Base-by-base conservation (phyloP, 2,329 filamentous ascomycete species). In the Penicillium sp. region DNA sequence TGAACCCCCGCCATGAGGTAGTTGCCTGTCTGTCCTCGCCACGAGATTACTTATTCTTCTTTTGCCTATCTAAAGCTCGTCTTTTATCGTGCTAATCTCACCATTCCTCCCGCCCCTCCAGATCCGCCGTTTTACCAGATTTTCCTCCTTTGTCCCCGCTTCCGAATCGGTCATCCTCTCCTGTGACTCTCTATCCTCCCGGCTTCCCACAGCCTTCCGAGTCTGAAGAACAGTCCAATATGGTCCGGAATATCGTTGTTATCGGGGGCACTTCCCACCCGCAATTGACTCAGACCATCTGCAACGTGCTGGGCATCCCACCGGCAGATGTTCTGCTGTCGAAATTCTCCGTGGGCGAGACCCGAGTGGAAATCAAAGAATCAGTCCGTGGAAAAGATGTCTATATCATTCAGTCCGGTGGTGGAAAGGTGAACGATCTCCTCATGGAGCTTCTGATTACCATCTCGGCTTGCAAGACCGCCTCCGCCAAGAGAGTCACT, bases 381-480 rank as follows among this genome's bases (percentile, higher is more conserved):
- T 95, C 89, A 13, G 93, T 98, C 45, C 86, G 93, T 61, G 93
- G 88, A 61, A 98, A 98, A 71, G 93, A 98, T 81, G 93, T 96
- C 68, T 98, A 94, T 75, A 96, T 97, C 67, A 88, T 98, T 64
- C 91, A 97, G 72, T 93, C 88, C 37, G 89, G 88, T 60, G 88
- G 88, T 60, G 89, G 88, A 56, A 87, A 86, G 62, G 88, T 96
- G 72, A 98, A 98, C 68, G 93, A 98, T 72, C 84, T 95, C 72
- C 82, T 98, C 57, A 86, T 98, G 75, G 93, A 98, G 67, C 83
- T 97, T 43, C 87, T 95, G 69, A 96, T 97, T 73, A 95, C 93
- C 74, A 91, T 97, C 61, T 95, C 88, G n/a, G 93, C 93, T 54
- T 97, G 93, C 81, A 95, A 95, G 74, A 85, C 87, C 12, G 89